These are phyloP conservation scores for Neltuma alba DNA, from an alignment of 306 rosid genomes.

Conservation along the genomic window DNA sequence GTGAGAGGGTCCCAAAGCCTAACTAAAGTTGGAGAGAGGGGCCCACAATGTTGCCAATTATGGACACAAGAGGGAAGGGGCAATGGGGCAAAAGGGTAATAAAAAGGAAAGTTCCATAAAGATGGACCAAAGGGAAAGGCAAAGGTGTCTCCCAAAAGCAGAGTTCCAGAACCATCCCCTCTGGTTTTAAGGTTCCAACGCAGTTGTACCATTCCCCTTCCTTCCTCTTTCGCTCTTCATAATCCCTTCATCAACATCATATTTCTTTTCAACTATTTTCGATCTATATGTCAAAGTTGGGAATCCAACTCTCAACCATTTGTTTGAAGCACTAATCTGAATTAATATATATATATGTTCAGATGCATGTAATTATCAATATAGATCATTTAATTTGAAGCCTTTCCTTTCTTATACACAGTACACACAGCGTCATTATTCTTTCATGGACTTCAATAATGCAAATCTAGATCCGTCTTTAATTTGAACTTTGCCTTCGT, in stretches of 20 bases:
- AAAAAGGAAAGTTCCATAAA: slow-evolving; percentile 20
- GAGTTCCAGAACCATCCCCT: not conserved
- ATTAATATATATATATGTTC: too few relatives aligned
- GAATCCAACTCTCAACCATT: not conserved
- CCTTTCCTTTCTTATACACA: not conserved
- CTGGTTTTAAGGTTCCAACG: not conserved
- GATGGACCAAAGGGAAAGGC: not conserved
- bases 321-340: too few relatives aligned
- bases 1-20: not conserved
- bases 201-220: not conserved
- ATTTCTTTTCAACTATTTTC: not conserved
- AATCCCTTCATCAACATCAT: too few relatives aligned
- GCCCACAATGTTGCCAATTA: slow-evolving; percentile 36
- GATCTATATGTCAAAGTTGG: too few relatives aligned
- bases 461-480: not conserved
- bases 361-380: not conserved
- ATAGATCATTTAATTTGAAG: not conserved
- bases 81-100: slow-evolving; percentile 23
- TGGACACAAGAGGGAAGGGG: slow-evolving; percentile 27
- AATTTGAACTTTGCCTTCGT: not conserved
- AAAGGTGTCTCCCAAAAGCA: slow-evolving; percentile 7
- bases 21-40: slow-evolving; percentile 24
- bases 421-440: not conserved
- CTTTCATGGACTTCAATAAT: not conserved
- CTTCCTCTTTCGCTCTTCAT: not conserved